These are phyloP conservation scores for Quercus phellos DNA, from an alignment of 331 rosid species.

Conservation along the genomic window DNA sequence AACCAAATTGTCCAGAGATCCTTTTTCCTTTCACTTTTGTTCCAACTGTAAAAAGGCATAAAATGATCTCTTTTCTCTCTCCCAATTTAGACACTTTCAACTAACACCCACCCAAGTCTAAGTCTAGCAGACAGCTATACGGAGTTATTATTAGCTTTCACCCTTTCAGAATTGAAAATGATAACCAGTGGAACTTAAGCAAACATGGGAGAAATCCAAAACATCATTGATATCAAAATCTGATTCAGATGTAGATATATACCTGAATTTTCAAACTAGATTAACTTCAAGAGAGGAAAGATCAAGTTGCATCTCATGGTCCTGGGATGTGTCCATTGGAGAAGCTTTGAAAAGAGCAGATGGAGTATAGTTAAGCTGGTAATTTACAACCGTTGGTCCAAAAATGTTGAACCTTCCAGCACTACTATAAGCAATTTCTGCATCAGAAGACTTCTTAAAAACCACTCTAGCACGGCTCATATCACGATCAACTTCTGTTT, in stretches of 20 bases:
- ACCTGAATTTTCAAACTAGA: slow-evolving; percentile 33
- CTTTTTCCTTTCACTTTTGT: neutral
- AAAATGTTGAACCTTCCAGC: slow-evolving; percentile 90
- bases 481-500: slow-evolving; percentile 87
- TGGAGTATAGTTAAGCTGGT: slow-evolving; percentile 79
- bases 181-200: neutral
- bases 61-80: neutral
- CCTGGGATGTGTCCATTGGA: slow-evolving; percentile 50
- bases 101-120: neutral
- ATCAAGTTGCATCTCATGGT: slow-evolving; percentile 84
- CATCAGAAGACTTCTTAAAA: slow-evolving; percentile 74
- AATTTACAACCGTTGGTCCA: slow-evolving; percentile 69
- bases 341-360: slow-evolving; percentile 65
- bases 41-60: neutral
- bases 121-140: neutral
- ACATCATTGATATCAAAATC: neutral
- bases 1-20: neutral
- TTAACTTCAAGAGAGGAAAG: slow-evolving; percentile 49
- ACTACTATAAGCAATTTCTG: slow-evolving; percentile 78
- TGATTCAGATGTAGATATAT: neutral
- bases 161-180: neutral
- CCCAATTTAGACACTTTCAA: neutral
- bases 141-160: neutral
- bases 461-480: slow-evolving; percentile 93
- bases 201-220: neutral